These are phyloP conservation scores for Vicia villosa DNA, from an alignment of 306 rosid genomes.

Conservation along the genomic window DNA sequence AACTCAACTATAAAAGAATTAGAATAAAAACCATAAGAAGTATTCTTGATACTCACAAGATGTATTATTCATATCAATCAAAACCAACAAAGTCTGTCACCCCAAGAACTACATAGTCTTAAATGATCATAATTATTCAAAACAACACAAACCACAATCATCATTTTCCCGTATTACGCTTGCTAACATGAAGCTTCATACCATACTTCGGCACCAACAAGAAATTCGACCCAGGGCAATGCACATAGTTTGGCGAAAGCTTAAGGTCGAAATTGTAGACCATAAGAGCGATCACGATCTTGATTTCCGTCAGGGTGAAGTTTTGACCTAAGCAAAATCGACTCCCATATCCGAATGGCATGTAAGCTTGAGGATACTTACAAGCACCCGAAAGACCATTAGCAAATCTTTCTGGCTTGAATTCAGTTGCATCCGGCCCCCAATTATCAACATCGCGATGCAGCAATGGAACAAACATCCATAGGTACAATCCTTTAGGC, in stretches of 20 bases:
- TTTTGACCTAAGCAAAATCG: slow-evolving; percentile 43
- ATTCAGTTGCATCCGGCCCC: slow-evolving; percentile 39
- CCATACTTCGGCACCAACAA: slow-evolving; percentile 43
- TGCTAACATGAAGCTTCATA: slow-evolving; percentile 32
- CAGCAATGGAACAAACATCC: slow-evolving; percentile 25
- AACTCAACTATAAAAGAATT: not conserved
- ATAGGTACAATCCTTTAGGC: slow-evolving; percentile 41
- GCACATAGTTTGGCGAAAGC: slow-evolving; percentile 39
- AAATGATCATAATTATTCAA: no score
- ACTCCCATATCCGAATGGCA: slow-evolving; percentile 44
- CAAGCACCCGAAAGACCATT: slow-evolving; percentile 40
- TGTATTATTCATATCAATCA: not conserved
- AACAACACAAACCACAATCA: not conserved
- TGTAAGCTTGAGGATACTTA: slow-evolving; percentile 42
- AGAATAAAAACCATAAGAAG: not conserved
- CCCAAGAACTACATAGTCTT: no score
- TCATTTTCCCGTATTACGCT: not conserved
- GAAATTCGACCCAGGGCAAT: slow-evolving; percentile 27
- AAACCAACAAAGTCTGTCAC: not conserved
- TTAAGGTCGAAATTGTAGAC: slow-evolving; percentile 32
- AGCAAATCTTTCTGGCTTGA: slow-evolving; percentile 44
- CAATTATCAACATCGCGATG: slow-evolving; percentile 44
- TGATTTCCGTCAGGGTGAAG: slow-evolving; percentile 29
- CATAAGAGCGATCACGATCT: slow-evolving; percentile 28
- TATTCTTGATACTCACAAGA: not conserved